These are phyloP conservation scores for Typha latifolia DNA, from an alignment of 176 grass and related monocot genomes.

Conservation along the genomic window DNA sequence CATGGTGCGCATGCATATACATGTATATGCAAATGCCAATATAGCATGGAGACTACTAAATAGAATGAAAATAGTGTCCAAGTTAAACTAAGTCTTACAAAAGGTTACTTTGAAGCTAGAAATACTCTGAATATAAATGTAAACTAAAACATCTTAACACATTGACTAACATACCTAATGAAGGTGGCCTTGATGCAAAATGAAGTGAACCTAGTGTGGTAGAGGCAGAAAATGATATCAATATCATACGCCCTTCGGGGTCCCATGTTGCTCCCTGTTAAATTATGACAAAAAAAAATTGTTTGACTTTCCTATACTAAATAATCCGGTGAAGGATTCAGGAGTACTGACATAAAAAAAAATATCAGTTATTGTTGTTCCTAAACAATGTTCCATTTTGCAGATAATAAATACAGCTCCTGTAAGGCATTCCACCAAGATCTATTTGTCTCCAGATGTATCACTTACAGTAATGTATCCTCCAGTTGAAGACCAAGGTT, in stretches of 20 bases:
- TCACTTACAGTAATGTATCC: constrained; percentile 77
- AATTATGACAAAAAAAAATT: constrained; percentile 22
- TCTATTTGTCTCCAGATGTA: background rate
- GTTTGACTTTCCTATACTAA: background rate
- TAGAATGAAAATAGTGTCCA: no score
- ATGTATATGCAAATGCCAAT: no score
- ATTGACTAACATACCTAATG: constrained; percentile 45
- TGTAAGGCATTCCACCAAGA: background rate
- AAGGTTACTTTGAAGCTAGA: background rate
- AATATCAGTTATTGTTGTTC: no score
- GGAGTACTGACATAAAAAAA: no score
- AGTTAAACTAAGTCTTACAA: background rate
- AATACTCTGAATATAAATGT: background rate
- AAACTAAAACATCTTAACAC: constrained; percentile 2
- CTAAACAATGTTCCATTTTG: no score
- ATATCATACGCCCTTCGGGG: constrained; percentile 63
- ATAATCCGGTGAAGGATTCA: background rate
- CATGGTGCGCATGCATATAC: no score
- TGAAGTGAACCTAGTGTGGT: constrained; percentile 80
- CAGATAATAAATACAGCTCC: no score
- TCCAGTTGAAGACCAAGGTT: constrained; percentile 92
- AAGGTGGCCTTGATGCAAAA: constrained; percentile 80
- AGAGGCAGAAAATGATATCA: constrained; percentile 83
- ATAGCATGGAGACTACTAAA: no score
- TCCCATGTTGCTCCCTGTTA: constrained; percentile 79